Conservation (phyloP, 208 protist species). For the Jaenimonas drosophilae region DNA sequence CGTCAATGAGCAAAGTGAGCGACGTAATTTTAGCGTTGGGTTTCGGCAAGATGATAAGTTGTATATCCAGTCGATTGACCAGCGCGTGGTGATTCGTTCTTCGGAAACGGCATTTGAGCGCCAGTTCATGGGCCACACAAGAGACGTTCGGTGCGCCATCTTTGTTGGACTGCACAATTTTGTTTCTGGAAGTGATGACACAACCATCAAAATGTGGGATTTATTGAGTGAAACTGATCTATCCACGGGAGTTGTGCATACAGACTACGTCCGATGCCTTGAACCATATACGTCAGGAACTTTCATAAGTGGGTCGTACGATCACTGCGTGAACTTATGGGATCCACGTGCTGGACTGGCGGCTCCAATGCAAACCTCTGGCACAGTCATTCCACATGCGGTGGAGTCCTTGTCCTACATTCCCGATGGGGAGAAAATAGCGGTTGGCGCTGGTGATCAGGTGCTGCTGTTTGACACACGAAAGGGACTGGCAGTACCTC, state of each 20-base stretch:
- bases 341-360: slow-evolving; percentile 50
- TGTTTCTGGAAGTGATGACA: slow-evolving; percentile 78
- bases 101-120: slow-evolving; percentile 74
- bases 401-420: slow-evolving; percentile 55
- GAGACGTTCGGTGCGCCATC: slow-evolving; percentile 60
- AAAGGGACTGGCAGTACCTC: slow-evolving; percentile 29
- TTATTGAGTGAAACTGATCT: slow-evolving; percentile 53
- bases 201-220: slow-evolving; percentile 77
- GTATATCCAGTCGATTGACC: slow-evolving; percentile 60
- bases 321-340: slow-evolving; percentile 77
- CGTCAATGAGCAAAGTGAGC: slow-evolving; percentile 72
- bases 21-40: slow-evolving; percentile 56
- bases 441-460: slow-evolving; percentile 42
- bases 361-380: slow-evolving; percentile 38
- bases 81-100: slow-evolving; percentile 70
- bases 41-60: slow-evolving; percentile 82
- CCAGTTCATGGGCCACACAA: slow-evolving; percentile 60
- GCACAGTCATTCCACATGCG: slow-evolving; percentile 11
- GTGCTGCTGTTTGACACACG: slow-evolving; percentile 59
- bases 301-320: slow-evolving; percentile 82
- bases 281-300: slow-evolving; percentile 39
- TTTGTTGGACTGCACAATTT: slow-evolving; percentile 73
- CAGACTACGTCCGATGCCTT: slow-evolving; percentile 75
- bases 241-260: slow-evolving; percentile 35
- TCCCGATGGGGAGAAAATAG: slow-evolving; percentile 16